Evolutionary conservation across 352 stramenopile genomes (phyloP).

Genomic region (Peronospora belbahrii): DNA sequence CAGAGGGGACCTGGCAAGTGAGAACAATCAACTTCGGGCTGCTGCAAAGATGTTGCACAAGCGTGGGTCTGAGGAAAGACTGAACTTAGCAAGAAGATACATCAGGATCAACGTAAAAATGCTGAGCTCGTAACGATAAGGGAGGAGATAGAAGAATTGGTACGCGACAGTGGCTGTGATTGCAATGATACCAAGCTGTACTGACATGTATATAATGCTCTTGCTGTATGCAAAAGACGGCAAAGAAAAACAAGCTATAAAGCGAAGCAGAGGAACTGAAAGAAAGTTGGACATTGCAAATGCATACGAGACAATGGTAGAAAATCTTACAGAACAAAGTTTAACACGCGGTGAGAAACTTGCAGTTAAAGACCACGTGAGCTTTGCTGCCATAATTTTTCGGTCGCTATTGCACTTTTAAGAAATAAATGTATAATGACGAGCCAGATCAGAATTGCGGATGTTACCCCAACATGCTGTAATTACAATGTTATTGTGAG

Average conservation of each 20-base stretch:
- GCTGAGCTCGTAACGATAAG: slow-evolving; percentile 50
- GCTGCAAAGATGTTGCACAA: slow-evolving; percentile 81
- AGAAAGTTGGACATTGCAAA: slow-evolving; percentile 77
- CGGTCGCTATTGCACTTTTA: too few relatives aligned
- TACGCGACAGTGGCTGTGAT: slow-evolving; percentile 16
- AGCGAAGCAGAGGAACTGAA: slow-evolving; percentile 78
- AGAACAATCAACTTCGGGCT: slow-evolving; percentile 78
- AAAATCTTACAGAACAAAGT: slow-evolving; percentile 85
- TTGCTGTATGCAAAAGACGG: slow-evolving; percentile 21
- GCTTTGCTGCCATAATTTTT: too few relatives aligned
- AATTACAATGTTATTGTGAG: too few relatives aligned
- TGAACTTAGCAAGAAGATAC: slow-evolving; percentile 73
- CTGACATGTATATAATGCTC: slow-evolving; percentile 2
- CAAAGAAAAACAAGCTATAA: slow-evolving; percentile 51
- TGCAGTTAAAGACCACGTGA: slow-evolving; percentile 61
- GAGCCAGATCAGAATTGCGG: too few relatives aligned
- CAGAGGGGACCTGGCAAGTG: slow-evolving; percentile 44
- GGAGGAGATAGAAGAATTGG: slow-evolving; percentile 67
- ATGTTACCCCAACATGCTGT: too few relatives aligned
- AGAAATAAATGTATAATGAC: too few relatives aligned
- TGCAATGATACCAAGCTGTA: not conserved
- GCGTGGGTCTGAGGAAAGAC: slow-evolving; percentile 72
- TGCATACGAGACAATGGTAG: slow-evolving; percentile 84
- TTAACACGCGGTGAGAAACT: slow-evolving; percentile 74
- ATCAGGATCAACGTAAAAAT: slow-evolving; percentile 65